Percentiles rank a stretch among this genome's conserved stretches.
Conservation (phyloP, 176 grass and related monocot genomes). For the Oryza australiensis region DNA sequence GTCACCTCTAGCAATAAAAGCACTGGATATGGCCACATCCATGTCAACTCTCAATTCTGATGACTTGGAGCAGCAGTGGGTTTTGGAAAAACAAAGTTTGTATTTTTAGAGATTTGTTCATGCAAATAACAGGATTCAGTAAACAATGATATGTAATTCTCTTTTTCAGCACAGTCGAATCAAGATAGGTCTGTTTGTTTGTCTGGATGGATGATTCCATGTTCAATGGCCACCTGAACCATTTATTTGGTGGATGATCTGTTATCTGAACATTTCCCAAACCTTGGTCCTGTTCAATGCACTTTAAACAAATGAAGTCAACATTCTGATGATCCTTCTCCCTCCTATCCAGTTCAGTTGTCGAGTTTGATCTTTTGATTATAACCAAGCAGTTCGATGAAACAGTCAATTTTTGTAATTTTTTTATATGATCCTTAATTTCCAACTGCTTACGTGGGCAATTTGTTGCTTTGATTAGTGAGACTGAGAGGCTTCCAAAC, state of each 20-base stretch:
- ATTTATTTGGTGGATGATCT: not conserved
- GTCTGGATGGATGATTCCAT: not conserved
- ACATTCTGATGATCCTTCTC: not conserved
- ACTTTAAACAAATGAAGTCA: not conserved
- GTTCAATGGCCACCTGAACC: not conserved
- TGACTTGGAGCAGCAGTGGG: not conserved
- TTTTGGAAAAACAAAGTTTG: not conserved
- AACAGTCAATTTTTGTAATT: constrained; percentile 26
- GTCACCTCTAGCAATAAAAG: constrained; percentile 18
- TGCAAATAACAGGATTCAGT: constrained; percentile 33
- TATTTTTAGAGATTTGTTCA: not conserved
- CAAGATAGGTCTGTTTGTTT: not conserved
- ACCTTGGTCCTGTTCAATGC: not conserved
- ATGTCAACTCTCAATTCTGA: constrained; percentile 8
- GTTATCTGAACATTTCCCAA: not conserved
- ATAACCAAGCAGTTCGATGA: not conserved
- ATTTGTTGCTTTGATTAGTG: not conserved
- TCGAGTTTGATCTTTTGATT: not conserved
- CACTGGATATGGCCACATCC: not conserved
- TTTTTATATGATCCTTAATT: not conserved
- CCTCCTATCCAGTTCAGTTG: not conserved
- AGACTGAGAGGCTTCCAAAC: not conserved
- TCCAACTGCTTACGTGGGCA: not conserved
- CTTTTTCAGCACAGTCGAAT: not conserved
- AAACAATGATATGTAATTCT: not conserved